These are phyloP conservation scores for Paspalum notatum DNA, from an alignment of 176 grass and related monocot species.

Conservation along the genomic window DNA sequence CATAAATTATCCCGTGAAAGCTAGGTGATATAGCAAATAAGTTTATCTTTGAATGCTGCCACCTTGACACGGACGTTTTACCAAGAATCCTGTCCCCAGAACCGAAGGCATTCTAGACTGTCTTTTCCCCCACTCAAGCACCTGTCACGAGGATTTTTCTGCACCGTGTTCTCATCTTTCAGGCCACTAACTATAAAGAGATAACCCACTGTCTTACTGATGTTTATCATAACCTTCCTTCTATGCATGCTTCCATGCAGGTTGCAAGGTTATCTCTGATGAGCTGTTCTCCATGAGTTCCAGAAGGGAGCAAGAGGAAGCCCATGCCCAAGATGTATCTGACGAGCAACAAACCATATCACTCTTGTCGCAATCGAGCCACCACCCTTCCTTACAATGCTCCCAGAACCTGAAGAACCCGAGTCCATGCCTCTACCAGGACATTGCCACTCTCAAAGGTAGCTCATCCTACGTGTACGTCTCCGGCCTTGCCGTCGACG, in stretches of 20 bases:
- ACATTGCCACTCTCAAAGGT: slow-evolving; percentile 57
- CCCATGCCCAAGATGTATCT: neutral
- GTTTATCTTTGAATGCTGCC: slow-evolving; percentile 24
- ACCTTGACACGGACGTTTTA: slow-evolving; percentile 24
- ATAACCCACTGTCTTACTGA: slow-evolving; percentile 1
- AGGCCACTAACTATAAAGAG: slow-evolving; percentile 39
- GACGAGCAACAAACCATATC: slow-evolving; percentile 33
- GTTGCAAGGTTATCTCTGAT: slow-evolving; percentile 20
- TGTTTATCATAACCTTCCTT: slow-evolving; percentile 18
- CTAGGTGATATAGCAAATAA: slow-evolving; percentile 3
- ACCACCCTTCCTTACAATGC: slow-evolving; percentile 18
- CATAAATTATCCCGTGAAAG: slow-evolving; percentile 21
- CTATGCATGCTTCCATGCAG: too few relatives aligned
- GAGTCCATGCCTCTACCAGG: slow-evolving; percentile 24
- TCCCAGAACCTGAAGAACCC: neutral
- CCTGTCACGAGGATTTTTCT: slow-evolving; percentile 27
- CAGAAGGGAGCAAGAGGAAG: neutral
- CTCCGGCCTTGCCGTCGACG: slow-evolving; percentile 51
- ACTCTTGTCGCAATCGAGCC: slow-evolving; percentile 26
- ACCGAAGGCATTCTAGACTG: slow-evolving; percentile 30
- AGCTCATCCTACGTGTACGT: slow-evolving; percentile 71
- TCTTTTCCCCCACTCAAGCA: slow-evolving; percentile 35
- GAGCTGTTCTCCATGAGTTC: slow-evolving; percentile 34
- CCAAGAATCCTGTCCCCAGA: neutral
- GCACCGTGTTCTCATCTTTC: neutral